Evolutionary conservation across 345 rosid genomes (phyloP), one percentile per base, ranked within the genome.

Genomic region (Gossypium arboreum): DNA sequence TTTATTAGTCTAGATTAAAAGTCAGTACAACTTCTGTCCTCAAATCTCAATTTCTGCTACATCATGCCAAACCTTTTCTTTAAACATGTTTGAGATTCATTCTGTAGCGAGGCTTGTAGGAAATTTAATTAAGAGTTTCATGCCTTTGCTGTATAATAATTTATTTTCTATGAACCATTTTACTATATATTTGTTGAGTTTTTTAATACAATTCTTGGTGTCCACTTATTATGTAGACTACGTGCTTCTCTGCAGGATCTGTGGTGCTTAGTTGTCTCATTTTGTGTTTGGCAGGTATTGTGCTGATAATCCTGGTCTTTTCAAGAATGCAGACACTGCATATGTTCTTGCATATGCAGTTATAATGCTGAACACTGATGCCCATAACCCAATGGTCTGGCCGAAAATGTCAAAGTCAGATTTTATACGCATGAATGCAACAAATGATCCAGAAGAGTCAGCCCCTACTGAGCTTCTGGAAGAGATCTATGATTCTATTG

Each of bases 261-360:
- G 56, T 77, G 81, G 47, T 82, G 75, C 63, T 61, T 75, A 56
- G 71, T 71, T 52, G 57, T 77, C 50, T 25, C 70, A 48, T 84
- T 12, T 79, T 73, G 63, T 79, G 56, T 82, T 63, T 79, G 72
- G 88, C 90, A 95, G 99, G 85, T 95, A 91, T 85, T 93, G 97
- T 80, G 96, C 98, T 75, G 91, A 93, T 81, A 93, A 93, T 80
- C 97, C 97, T 16, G 97, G 88, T 76, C 96, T 95, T 68, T 91
- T 93, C 84, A 89, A 89, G 84, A 95, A 95, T 83, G 97, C 99
- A 72, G 99, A 95, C 75, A 95, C 99, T 72, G 99, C 99, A 54
- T 95, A 95, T 86, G 94, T 95, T 84, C 99, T 95, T 81, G 99
- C 99, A 74, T 95, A 95, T 84, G 96, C 98, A 68, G 97, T 95